A percentile compares a stretch with the other conserved stretches of the same genome.
These are phyloP conservation scores for Botrytis sinoallii DNA, from an alignment of 2,329 filamentous ascomycete species.

Conservation along the genomic window DNA sequence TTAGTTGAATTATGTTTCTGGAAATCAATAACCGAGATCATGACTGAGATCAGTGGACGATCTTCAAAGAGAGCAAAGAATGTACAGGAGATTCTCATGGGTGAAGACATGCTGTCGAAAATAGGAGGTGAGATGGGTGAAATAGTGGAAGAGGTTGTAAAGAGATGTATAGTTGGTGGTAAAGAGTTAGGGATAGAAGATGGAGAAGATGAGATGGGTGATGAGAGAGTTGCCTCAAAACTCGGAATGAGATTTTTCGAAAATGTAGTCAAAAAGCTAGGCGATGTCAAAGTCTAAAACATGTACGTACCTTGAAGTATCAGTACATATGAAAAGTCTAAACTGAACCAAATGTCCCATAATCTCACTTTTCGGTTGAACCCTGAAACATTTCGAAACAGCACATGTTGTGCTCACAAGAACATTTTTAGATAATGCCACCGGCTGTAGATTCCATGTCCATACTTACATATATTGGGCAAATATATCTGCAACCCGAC, in stretches of 20 bases:
- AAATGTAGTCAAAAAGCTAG: slow-evolving; percentile 45
- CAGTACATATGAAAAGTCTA: background rate
- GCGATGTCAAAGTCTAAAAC: slow-evolving; percentile 30
- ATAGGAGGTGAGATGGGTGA: slow-evolving; percentile 43
- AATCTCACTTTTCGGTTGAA: background rate
- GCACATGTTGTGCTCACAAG: background rate
- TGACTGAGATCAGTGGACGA: slow-evolving; percentile 34
- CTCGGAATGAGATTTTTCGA: slow-evolving; percentile 45
- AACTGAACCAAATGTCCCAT: background rate
- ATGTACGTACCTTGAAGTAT: background rate
- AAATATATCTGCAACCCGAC: background rate
- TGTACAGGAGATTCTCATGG: slow-evolving; percentile 41
- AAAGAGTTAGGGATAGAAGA: slow-evolving; percentile 40
- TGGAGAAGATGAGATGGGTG: slow-evolving; percentile 43
- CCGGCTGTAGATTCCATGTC: background rate
- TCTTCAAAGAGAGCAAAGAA: slow-evolving; percentile 35
- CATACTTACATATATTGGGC: background rate
- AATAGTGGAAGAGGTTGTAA: slow-evolving; percentile 42
- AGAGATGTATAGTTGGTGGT: slow-evolving; percentile 40
- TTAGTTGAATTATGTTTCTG: slow-evolving; percentile 54
- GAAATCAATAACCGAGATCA: slow-evolving; percentile 46
- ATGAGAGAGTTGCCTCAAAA: slow-evolving; percentile 40
- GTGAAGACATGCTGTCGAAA: slow-evolving; percentile 35
- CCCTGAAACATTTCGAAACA: slow-evolving; percentile 9
- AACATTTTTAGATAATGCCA: background rate